A percentile compares a stretch with the other conserved stretches of the same genome.
phyloP scores from a whole-genome alignment of 2,329 filamentous ascomycete species.

The Gliomastix tumulicola region DNA sequence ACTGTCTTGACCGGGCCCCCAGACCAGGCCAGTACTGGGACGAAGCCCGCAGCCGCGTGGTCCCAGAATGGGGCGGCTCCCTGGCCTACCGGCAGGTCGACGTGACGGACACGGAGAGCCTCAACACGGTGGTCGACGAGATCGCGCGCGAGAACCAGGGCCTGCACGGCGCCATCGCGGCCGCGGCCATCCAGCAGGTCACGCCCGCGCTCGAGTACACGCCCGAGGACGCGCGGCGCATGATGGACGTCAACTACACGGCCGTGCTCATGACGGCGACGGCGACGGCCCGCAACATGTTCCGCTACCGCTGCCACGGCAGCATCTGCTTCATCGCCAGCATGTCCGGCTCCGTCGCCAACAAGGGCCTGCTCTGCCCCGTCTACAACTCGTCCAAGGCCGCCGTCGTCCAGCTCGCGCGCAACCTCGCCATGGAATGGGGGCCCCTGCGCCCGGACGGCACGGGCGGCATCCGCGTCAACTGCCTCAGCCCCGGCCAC shows the following conservation, averaged over 20 bases:
- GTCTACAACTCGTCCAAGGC: slow-evolving; percentile 65
- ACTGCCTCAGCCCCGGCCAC: slow-evolving; percentile 63
- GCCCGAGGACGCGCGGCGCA: slow-evolving; percentile 47
- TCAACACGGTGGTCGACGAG: slow-evolving; percentile 50
- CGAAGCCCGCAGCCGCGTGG: slow-evolving; percentile 51
- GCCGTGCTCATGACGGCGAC: slow-evolving; percentile 66
- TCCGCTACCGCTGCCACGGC: slow-evolving; percentile 40
- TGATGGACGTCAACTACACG: slow-evolving; percentile 64
- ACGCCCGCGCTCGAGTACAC: slow-evolving; percentile 61
- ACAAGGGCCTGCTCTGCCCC: slow-evolving; percentile 55
- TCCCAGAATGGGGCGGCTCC: slow-evolving; percentile 55
- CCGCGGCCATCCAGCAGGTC: slow-evolving; percentile 63
- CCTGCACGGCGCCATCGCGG: slow-evolving; percentile 63
- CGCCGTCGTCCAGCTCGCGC: slow-evolving; percentile 54
- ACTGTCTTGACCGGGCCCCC: slow-evolving; percentile 46
- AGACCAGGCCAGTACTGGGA: slow-evolving; percentile 51
- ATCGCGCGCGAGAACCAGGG: slow-evolving; percentile 56
- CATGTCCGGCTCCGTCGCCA: slow-evolving; percentile 46
- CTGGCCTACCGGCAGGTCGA: slow-evolving; percentile 63
- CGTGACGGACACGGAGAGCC: slow-evolving; percentile 51
- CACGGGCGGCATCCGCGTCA: slow-evolving; percentile 55
- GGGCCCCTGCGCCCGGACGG: slow-evolving; percentile 31
- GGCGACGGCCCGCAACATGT: slow-evolving; percentile 59
- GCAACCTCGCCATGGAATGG: slow-evolving; percentile 59
- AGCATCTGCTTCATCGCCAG: slow-evolving; percentile 52